Evolutionary conservation across 2,329 filamentous ascomycete genomes (phyloP).

Genomic region (Chaetomium sp.): DNA sequence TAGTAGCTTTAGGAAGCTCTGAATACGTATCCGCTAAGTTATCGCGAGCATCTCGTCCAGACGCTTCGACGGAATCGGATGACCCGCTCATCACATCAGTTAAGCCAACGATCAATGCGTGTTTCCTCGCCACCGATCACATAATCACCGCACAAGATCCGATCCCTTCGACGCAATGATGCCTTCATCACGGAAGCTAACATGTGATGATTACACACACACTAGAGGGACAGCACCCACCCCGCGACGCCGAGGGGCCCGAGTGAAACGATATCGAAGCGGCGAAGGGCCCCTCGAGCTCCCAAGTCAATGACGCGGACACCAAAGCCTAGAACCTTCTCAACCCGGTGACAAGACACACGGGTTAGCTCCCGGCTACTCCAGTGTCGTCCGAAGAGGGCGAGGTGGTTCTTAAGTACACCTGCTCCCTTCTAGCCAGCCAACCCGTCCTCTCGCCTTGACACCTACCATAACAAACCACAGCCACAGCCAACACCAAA

Average conservation of each 20-base stretch:
- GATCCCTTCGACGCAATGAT: constrained; percentile 13
- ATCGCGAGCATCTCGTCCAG: background rate
- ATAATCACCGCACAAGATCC: background rate
- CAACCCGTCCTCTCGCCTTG: background rate
- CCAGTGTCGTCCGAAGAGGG: too few relatives aligned
- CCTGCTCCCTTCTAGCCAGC: background rate
- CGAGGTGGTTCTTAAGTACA: background rate
- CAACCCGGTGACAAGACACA: background rate
- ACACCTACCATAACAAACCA: background rate
- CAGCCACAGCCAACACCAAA: background rate
- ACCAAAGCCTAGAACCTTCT: background rate
- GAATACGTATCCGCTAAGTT: too few relatives aligned
- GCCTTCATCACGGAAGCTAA: background rate
- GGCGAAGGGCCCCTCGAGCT: background rate
- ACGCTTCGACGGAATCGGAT: background rate
- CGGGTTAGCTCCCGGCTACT: background rate
- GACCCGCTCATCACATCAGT: background rate
- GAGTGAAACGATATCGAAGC: too few relatives aligned
- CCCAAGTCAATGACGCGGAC: background rate
- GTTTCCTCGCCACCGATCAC: background rate
- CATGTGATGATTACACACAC: background rate
- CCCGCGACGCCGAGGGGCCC: background rate
- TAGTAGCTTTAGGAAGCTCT: too few relatives aligned
- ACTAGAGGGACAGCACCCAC: too few relatives aligned
- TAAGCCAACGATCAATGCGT: background rate